Percentiles rank a stretch among this genome's conserved stretches.
phyloP scores from a whole-genome alignment of 148 eudicot genomes.

The Chenopodium quinoa region DNA sequence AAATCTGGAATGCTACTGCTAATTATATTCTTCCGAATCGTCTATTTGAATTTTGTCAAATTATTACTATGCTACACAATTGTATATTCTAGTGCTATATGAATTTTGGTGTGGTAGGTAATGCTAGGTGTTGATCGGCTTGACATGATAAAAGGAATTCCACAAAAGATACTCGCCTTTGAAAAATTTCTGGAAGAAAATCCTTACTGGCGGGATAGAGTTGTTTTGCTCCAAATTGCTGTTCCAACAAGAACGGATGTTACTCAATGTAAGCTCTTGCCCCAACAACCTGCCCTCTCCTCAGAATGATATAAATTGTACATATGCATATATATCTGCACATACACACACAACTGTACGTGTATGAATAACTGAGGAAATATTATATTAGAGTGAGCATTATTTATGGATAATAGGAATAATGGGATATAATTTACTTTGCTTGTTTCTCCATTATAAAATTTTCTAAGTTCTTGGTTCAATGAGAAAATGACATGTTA shows the following conservation, averaged over 20 bases:
- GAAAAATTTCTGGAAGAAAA: conserved; percentile 96
- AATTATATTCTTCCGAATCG: background rate
- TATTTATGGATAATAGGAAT: background rate
- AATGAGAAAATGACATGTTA: background rate
- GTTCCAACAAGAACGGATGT: conserved; percentile 99
- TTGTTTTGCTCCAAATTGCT: conserved; percentile 93
- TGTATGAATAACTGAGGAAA: background rate
- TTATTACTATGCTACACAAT: background rate
- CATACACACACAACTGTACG: background rate
- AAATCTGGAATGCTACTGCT: background rate
- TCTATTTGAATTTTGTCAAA: background rate
- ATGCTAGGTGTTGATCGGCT: conserved; percentile 99
- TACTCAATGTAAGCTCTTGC: conserved; percentile 77
- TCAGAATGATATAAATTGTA: too few species aligned
- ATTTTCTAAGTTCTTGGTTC: background rate
- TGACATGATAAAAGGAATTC: conserved; percentile 98
- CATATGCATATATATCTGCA: too few species aligned
- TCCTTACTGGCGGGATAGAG: conserved; percentile 74
- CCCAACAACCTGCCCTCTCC: background rate
- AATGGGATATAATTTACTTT: background rate
- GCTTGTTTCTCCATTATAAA: background rate
- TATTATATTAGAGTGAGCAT: too few species aligned
- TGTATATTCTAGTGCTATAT: background rate
- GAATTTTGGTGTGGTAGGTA: conserved; percentile 41
- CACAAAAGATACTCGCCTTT: conserved; percentile 92